These are phyloP conservation scores for Lunularia cruciata DNA, from an alignment of 225 moss, liverwort and hornwort species.

Conservation along the genomic window DNA sequence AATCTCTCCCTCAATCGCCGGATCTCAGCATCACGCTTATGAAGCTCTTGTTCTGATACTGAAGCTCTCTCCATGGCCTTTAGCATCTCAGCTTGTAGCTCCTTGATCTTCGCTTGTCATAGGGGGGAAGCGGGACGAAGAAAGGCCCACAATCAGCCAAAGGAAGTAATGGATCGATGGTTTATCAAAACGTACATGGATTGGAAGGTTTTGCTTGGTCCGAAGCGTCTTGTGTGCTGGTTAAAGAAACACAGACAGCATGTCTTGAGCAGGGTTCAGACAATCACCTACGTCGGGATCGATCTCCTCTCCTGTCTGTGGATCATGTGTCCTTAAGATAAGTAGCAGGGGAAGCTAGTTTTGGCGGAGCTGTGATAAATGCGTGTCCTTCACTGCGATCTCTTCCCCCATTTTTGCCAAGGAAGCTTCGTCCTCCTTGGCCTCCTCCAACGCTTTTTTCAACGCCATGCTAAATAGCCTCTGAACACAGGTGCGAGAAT, in stretches of 20 bases:
- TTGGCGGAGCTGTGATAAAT: constrained; percentile 60
- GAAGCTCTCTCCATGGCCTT: constrained; percentile 54
- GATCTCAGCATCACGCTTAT: constrained; percentile 63
- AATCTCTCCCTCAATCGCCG: constrained; percentile 59
- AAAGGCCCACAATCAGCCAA: no score
- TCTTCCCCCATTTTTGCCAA: constrained; percentile 64
- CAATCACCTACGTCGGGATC: constrained; percentile 55
- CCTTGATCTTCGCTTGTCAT: constrained; percentile 53
- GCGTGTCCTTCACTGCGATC: constrained; percentile 57
- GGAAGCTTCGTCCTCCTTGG: constrained; percentile 74
- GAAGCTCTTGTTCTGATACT: constrained; percentile 56
- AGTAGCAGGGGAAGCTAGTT: constrained; percentile 37
- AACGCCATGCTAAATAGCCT: constrained; percentile 75
- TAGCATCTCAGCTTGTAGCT: constrained; percentile 61
- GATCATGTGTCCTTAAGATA: constrained; percentile 35
- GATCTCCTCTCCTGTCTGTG: constrained; percentile 39
- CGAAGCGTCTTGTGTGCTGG: no score
- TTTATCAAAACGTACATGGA: no score
- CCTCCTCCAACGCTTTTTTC: constrained; percentile 76
- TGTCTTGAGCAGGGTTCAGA: neutral
- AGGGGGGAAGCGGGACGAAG: no score
- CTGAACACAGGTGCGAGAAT: constrained; percentile 34
- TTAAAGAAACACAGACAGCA: no score
- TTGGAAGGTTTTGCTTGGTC: no score
- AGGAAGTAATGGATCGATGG: no score